Conservation (phyloP, 2,329 filamentous ascomycete species). For the Parastagonospora nodorum region DNA sequence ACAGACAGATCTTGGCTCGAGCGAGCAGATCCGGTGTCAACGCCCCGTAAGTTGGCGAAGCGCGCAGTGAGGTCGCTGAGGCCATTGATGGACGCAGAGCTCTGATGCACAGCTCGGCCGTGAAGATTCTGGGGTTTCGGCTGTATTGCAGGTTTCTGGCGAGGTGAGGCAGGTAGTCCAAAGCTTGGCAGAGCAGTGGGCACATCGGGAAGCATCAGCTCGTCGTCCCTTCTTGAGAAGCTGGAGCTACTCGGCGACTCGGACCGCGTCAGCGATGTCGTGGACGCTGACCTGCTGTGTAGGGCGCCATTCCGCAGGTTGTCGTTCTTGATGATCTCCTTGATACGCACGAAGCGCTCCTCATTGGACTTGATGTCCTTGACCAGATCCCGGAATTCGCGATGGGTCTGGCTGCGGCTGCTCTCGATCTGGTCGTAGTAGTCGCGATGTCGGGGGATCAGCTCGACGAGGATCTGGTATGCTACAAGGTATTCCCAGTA, state of each 20-base stretch:
- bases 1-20: slow-evolving; percentile 40
- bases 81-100: slow-evolving; percentile 25
- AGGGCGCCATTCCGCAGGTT: slow-evolving; percentile 62
- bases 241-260: slow-evolving; percentile 23
- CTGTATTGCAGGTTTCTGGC: slow-evolving; percentile 53
- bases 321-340: slow-evolving; percentile 57
- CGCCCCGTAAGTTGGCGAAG: slow-evolving; percentile 43
- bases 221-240: slow-evolving; percentile 27
- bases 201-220: slow-evolving; percentile 43
- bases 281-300: slow-evolving; percentile 21
- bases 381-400: slow-evolving; percentile 48
- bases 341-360: slow-evolving; percentile 54
- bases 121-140: slow-evolving; percentile 72
- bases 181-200: slow-evolving; percentile 22
- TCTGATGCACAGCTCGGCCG: slow-evolving; percentile 61
- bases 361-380: slow-evolving; percentile 44
- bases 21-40: slow-evolving; percentile 27
- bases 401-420: slow-evolving; percentile 56
- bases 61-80: slow-evolving; percentile 42
- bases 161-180: slow-evolving; percentile 24
- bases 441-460: slow-evolving; percentile 77
- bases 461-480: slow-evolving; percentile 75
- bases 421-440: slow-evolving; percentile 66
- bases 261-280: slow-evolving; percentile 12
- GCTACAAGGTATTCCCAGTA: slow-evolving; percentile 85